Evolutionary conservation across 2,329 filamentous ascomycete genomes (phyloP), one percentile per base, ranked within the genome.

Genomic region (Coniochaeta sp.): DNA sequence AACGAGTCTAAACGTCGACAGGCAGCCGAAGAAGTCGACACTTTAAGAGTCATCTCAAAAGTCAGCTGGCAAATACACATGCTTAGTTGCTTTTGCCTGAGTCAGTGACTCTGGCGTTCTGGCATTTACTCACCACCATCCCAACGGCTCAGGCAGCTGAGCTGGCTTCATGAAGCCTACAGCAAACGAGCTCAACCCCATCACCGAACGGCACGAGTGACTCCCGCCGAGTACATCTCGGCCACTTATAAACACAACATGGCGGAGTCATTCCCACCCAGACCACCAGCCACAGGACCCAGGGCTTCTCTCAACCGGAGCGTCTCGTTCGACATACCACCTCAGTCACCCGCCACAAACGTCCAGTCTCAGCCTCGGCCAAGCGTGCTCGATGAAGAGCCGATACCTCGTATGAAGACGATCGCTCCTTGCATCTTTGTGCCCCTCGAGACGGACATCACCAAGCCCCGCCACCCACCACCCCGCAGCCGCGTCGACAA

Each of bases 391-490:
- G 45, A 2, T 10, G 45, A 48, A 48, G 57, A 61, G n/a, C 52
- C 54, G 10, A 62, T 66, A 28, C 61, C 62, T 0, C 58, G 54
- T 1, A 60, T 70, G 32, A 56, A 47, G 7, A 62, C 56, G 52
- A 56, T 63, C 8, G 56, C 59, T 1, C 62, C 65, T 0, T 60
- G 60, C 33, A 65, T 67, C 20, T 70, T 71, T 48, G 62, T 68
- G 1, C 68, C 68, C 0, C 51, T 68, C 24, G 59, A 55, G 14
- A 52, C 61, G 5, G 64, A 67, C 51, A 56, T 69, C 16, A 59
- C 64, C 27, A 60, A 63, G 1, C 56, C 59, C 26, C 51, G 57
- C 1, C 57, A 61, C 6, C 31, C 51, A n/a, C 62, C 64, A n/a
- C 62, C 64, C 3, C 58, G 58, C 14, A 56, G 60, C 51, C 55